Percentiles rank a stretch among this genome's conserved stretches.
These are phyloP conservation scores for Arthrinium puccinioides DNA, from an alignment of 2,329 filamentous ascomycete genomes.

Conservation along the genomic window DNA sequence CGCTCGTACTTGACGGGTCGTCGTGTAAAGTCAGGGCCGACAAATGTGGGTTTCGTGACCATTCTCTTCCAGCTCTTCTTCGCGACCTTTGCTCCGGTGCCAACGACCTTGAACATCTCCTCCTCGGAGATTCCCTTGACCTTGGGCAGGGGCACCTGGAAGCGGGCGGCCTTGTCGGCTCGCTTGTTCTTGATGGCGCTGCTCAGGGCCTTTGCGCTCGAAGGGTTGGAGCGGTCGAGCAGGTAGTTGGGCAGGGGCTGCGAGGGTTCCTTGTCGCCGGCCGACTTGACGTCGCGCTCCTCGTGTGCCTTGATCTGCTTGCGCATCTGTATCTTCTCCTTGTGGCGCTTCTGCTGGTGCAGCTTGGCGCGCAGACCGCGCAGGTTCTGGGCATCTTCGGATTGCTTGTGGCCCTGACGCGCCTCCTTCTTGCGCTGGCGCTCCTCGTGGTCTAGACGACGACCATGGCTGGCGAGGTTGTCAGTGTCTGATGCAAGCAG, in stretches of 20 bases:
- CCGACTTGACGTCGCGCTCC: constrained; percentile 88
- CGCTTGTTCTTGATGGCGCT: constrained; percentile 94
- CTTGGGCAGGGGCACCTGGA: constrained; percentile 86
- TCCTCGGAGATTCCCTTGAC: constrained; percentile 90
- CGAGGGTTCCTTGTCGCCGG: constrained; percentile 67
- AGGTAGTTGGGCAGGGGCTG: constrained; percentile 88
- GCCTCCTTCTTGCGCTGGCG: constrained; percentile 78
- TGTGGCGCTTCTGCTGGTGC: constrained; percentile 85
- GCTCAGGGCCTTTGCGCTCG: constrained; percentile 61
- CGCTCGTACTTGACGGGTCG: constrained; percentile 72
- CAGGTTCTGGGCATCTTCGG: constrained; percentile 87
- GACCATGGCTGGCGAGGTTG: constrained; percentile 14
- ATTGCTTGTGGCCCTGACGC: constrained; percentile 81
- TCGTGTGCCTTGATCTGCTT: constrained; percentile 93
- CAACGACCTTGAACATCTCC: constrained; percentile 96
- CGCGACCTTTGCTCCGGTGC: constrained; percentile 88
- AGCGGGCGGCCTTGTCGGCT: constrained; percentile 87
- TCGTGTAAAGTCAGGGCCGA: constrained; percentile 42
- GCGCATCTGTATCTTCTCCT: constrained; percentile 98
- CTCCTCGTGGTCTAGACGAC: constrained; percentile 57
- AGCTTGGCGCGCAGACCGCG: constrained; percentile 88
- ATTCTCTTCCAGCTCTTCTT: constrained; percentile 63
- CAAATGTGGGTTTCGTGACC: constrained; percentile 73
- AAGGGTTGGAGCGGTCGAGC: constrained; percentile 68
- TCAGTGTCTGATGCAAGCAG: background rate